Evolutionary conservation across 202 grass and related monocot genomes (phyloP).

Genomic region (Setaria viridis): DNA sequence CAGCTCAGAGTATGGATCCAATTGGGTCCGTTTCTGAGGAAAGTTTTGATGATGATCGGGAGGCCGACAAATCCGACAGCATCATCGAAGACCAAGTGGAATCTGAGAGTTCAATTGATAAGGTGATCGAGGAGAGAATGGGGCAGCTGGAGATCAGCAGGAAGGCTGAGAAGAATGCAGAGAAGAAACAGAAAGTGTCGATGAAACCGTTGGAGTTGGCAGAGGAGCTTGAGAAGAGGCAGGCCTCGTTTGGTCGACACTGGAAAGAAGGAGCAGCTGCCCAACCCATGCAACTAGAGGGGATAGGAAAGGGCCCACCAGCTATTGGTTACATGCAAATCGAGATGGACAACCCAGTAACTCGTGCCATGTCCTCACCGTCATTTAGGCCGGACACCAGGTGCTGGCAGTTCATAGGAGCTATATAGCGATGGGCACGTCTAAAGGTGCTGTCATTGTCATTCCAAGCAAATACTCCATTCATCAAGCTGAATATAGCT

Average conservation of each 20-base stretch:
- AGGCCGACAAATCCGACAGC: slow-evolving; percentile 29
- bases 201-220: slow-evolving; percentile 86
- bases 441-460: too few relatives aligned
- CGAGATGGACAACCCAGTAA: slow-evolving; percentile 73
- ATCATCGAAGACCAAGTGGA: slow-evolving; percentile 40
- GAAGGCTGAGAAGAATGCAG: slow-evolving; percentile 66
- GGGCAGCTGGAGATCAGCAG: slow-evolving; percentile 56
- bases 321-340: slow-evolving; percentile 98
- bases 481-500: too few relatives aligned
- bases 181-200: slow-evolving; percentile 72
- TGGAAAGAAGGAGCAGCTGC: slow-evolving; percentile 94
- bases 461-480: too few relatives aligned
- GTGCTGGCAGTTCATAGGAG: too few relatives aligned
- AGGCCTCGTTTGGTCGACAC: slow-evolving; percentile 85
- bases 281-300: slow-evolving; percentile 88
- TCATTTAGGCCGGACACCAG: too few relatives aligned
- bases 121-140: slow-evolving; percentile 62
- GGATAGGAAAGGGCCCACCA: slow-evolving; percentile 90
- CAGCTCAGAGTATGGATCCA: neutral
- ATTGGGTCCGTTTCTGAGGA: slow-evolving; percentile 23
- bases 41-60: slow-evolving; percentile 36
- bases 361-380: too few relatives aligned
- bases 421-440: too few relatives aligned
- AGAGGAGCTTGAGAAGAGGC: slow-evolving; percentile 91
- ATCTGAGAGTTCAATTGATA: slow-evolving; percentile 60